Base-by-base conservation (phyloP, 2,329 filamentous ascomycete species). In the Ophiostoma triangulosporum region DNA sequence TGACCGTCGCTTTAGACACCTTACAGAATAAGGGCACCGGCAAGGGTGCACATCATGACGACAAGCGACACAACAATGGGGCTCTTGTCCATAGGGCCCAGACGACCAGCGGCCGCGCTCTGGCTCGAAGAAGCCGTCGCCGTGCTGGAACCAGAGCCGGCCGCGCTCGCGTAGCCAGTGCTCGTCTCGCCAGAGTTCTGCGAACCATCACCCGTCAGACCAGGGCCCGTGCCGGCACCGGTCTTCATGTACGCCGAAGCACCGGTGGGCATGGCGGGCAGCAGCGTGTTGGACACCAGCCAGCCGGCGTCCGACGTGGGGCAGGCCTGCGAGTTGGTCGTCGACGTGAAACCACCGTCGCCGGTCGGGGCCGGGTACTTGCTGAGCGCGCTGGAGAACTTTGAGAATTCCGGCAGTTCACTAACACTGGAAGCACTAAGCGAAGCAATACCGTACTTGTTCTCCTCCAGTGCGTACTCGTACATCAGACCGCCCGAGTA, bases 401-500 rank as follows among this genome's bases (percentile, higher is more conserved):
- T 68, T 48, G 69, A 66, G 69, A 83, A 95, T 63, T 91, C 86
- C 38, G 68, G 58, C 32, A 75, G 69, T 59, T 84, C 77, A 31
- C 70, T 71, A 55, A 86, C 76, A 27, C 68, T 69, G 64, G 68
- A 62, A 58, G 75, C 77, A 48, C 68, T 64, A 63, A 93, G 73
- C 55, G 78, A 70, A 64, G 90, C 88, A 56, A 95, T 83, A 59
- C 90, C 91, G 68, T 82, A 97, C 46, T 83, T 75, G 71, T 83
- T 88, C 57, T 76, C 75, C 69, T 94, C 88, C 64, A 85, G 72
- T 9, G 86, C 83, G 74, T 95, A 98, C 70, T 97, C 90, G 72
- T 96, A 98, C 68, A 96, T 86, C 36, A 98, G 79, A 67, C 93
- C 93, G 63, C 93, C 93, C 38, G 90, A 96, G 78, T 95, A 97